phyloP scores from a whole-genome alignment of 768 basidiomycete genomes.

The Lactifluus rugatus region DNA sequence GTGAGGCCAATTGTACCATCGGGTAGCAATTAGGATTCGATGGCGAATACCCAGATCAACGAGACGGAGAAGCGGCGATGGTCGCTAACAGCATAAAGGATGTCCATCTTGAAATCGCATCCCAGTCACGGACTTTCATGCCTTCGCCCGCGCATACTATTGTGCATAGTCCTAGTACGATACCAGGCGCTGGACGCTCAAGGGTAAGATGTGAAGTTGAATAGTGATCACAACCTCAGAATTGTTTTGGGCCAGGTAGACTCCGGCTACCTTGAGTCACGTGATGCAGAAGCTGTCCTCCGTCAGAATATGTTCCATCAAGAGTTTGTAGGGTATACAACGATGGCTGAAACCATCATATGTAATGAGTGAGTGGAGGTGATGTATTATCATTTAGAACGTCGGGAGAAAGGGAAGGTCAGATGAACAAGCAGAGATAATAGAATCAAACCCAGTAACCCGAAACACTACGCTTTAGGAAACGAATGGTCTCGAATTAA shows the following conservation, averaged over 20 bases:
- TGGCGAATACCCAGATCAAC: background rate
- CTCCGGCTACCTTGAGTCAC: background rate
- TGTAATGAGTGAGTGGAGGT: background rate
- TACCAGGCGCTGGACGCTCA: background rate
- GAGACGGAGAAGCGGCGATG: background rate
- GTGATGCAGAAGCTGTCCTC: background rate
- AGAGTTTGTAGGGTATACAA: background rate
- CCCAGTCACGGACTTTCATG: background rate
- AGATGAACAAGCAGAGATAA: background rate
- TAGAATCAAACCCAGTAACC: background rate
- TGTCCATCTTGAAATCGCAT: background rate
- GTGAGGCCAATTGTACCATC: background rate
- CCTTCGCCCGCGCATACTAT: background rate
- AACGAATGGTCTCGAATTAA: slow-evolving; percentile 6
- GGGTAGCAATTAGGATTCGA: background rate
- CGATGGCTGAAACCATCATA: background rate
- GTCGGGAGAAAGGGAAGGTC: background rate
- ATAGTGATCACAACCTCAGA: background rate
- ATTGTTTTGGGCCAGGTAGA: too few species aligned
- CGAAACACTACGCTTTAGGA: background rate
- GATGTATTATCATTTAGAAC: background rate
- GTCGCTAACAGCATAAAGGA: background rate
- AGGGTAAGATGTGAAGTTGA: too few species aligned
- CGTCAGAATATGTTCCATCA: background rate
- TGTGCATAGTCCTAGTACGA: background rate